Base-by-base conservation (phyloP, 2,329 filamentous ascomycete species). In the Neonectria neomacrospora region DNA sequence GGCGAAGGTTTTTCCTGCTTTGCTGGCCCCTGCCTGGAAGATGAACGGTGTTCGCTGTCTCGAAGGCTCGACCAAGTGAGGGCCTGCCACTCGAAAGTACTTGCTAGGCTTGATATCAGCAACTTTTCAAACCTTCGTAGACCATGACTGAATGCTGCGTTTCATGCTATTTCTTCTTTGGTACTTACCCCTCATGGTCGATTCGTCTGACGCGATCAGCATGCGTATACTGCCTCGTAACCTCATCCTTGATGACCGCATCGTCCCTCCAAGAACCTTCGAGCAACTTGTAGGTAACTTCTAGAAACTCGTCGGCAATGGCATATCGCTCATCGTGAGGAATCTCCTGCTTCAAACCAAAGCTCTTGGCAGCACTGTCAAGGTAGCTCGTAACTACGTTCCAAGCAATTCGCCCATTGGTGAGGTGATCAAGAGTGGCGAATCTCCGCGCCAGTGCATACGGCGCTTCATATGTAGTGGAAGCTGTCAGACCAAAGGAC, bases 301-400 rank as follows among this genome's bases (percentile, higher is more conserved):
- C 72, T 54, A 83, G 72, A 58, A 83, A 84, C 65, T 85, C 83
- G 50, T 85, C 78, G 0, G 82, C 82, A 18, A 81, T 80, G 4
- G 72, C 75, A 67, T 84, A 85, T 11, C 82, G 77, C 73, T 83
- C 80, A 51, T 85, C 82, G 61, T 85, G 83, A 57, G 81, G 76
- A 32, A 84, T 75, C 58, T 81, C 79, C 14, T 80, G 72, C 14
- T 80, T 71, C 1, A 82, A 70, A 1, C 82, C 82, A 64, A 81
- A 80, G 12, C 82, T 83, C n/a, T 79, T 75, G 2, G 83, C 82
- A 3, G 82, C 81, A 11, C 78, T 80, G 39, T 83, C 80, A 2
- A 82, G 72, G 61, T 83, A 84, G 10, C 76, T 79, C 0, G 82
- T 85, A 0, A 85, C 83, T 37, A 85, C 81, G 54, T 86, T 86